A percentile compares a stretch with the other conserved stretches of the same genome.
phyloP scores from a whole-genome alignment of 1,284 basidiomycete species.

The Cutaneotrichosporon dermatis region DNA sequence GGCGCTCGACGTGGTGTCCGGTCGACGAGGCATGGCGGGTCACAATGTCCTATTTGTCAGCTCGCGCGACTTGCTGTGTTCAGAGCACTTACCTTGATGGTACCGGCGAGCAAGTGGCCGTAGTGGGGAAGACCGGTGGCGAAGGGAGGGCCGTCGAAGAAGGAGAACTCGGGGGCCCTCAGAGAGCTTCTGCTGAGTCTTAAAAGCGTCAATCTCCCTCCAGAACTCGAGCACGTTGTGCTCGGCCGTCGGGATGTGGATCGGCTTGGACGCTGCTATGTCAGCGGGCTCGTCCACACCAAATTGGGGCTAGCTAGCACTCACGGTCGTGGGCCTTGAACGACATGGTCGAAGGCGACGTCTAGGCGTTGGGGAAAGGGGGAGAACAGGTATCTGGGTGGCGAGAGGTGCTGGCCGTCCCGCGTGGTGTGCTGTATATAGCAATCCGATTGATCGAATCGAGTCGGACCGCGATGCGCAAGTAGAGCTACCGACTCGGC shows the following conservation, averaged over 20 bases:
- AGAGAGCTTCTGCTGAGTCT: conserved; percentile 85
- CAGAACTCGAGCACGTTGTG: conserved; percentile 88
- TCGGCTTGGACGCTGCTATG: conserved; percentile 51
- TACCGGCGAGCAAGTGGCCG: conserved; percentile 75
- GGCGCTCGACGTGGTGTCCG: conserved; percentile 87
- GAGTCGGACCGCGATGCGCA: no score
- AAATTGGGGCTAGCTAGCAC: conserved; percentile 31
- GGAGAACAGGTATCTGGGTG: neutral
- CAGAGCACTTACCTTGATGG: conserved; percentile 74
- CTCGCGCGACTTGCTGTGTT: neutral
- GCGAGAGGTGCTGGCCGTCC: neutral
- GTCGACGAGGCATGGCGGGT: conserved; percentile 91
- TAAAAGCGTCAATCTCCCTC: conserved; percentile 96
- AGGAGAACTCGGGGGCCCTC: conserved; percentile 83
- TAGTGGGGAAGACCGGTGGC: conserved; percentile 97
- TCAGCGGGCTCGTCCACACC: conserved; percentile 9
- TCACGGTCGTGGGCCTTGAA: conserved; percentile 68
- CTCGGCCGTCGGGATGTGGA: conserved; percentile 89
- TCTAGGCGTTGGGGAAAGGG: neutral
- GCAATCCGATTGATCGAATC: no score
- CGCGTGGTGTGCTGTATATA: no score
- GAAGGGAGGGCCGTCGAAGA: conserved; percentile 98
- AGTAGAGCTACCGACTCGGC: no score
- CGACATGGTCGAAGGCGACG: conserved; percentile 54
- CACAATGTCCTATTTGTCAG: conserved; percentile 72